These are phyloP conservation scores for Chlamydomonas reinhardtii DNA, from an alignment of 163 green algal genomes.

Conservation along the genomic window DNA sequence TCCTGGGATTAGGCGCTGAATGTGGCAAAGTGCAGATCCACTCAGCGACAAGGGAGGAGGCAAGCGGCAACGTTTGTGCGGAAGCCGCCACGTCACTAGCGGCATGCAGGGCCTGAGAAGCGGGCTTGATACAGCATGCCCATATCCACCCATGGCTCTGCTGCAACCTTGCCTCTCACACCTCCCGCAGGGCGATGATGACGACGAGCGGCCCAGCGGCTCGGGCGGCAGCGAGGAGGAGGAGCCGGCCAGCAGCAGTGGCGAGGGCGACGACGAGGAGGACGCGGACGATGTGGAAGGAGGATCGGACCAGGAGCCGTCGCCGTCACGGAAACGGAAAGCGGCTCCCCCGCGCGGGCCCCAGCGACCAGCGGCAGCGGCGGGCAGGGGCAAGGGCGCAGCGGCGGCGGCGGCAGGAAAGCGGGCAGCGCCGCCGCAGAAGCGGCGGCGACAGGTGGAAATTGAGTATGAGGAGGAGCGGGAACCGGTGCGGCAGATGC, in stretches of 20 bases:
- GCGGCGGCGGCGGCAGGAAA: not conserved
- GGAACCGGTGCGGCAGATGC: constrained; percentile 48
- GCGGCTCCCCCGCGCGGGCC: not conserved
- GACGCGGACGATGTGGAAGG: not conserved
- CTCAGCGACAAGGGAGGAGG: too few relatives aligned
- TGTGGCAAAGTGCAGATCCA: too few relatives aligned
- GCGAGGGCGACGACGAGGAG: constrained; percentile 11
- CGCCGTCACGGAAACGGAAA: constrained; percentile 24
- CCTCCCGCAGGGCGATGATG: not conserved
- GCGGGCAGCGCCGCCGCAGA: constrained; percentile 5
- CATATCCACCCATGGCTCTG: not conserved
- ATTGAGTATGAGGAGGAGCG: constrained; percentile 86
- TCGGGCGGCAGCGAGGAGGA: constrained; percentile 32
- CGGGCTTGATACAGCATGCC: too few relatives aligned
- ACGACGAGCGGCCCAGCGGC: not conserved
- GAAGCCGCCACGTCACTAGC: too few relatives aligned
- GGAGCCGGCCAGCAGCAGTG: not conserved
- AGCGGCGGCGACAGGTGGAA: constrained; percentile 66
- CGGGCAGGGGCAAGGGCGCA: not conserved
- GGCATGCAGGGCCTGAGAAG: too few relatives aligned
- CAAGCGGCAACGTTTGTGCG: too few relatives aligned
- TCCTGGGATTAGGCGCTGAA: too few relatives aligned
- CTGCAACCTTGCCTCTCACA: not conserved
- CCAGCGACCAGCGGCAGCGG: not conserved
- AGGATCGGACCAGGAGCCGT: constrained; percentile 16